phyloP scores from a whole-genome alignment of 176 grass and related monocot species.

The Triticum aestivum region DNA sequence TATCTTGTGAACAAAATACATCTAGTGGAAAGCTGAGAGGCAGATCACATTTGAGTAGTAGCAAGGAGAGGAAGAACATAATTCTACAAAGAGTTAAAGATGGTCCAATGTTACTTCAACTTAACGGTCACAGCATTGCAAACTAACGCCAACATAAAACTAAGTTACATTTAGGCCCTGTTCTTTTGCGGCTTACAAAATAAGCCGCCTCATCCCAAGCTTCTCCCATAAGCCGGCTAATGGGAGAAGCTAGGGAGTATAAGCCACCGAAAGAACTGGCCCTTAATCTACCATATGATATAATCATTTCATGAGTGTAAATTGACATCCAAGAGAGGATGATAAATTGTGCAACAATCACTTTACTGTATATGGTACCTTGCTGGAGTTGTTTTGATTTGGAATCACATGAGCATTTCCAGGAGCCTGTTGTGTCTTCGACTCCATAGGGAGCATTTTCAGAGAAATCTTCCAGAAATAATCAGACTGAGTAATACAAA shows the following conservation, averaged over 20 bases:
- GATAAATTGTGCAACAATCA: not conserved
- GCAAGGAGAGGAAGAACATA: not conserved
- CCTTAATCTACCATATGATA: not conserved
- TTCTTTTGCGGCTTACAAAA: too few relatives aligned
- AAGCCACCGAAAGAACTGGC: too few relatives aligned
- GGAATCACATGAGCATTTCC: conserved; percentile 3
- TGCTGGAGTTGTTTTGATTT: conserved; percentile 54
- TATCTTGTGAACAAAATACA: not conserved
- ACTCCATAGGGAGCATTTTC: conserved; percentile 80
- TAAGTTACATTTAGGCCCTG: not conserved
- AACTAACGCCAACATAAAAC: not conserved
- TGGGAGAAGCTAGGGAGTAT: too few relatives aligned
- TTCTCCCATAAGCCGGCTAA: too few relatives aligned
- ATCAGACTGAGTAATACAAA: conserved; percentile 59
- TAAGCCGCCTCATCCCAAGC: too few relatives aligned
- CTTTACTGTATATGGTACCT: conserved; percentile 37
- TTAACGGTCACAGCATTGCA: not conserved
- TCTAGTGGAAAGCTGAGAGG: not conserved
- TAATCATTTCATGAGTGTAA: not conserved
- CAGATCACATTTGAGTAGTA: not conserved
- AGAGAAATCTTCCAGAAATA: conserved; percentile 87
- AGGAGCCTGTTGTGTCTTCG: conserved; percentile 55
- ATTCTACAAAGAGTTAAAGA: not conserved
- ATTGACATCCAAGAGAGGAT: not conserved
- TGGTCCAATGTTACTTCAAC: not conserved